Evolutionary conservation across 2,329 filamentous ascomycete genomes (phyloP).

Genomic region (Cucurbitaria berberidis): DNA sequence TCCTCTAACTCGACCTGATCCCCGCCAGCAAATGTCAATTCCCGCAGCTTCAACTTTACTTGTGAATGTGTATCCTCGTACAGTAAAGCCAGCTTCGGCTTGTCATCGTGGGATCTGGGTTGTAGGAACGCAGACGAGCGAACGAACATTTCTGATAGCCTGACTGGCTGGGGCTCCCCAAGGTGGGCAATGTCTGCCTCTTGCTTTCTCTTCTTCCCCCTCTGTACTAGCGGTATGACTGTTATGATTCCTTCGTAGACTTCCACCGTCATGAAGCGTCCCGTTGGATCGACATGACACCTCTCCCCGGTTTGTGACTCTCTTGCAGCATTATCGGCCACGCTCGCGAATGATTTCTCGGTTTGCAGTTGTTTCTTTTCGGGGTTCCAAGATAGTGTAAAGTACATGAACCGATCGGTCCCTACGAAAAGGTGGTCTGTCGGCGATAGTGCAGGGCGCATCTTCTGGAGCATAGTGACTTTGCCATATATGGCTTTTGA

Average conservation of each 20-base stretch:
- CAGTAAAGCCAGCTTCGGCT: slow-evolving; percentile 68
- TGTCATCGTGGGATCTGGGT: slow-evolving; percentile 55
- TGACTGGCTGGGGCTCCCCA: slow-evolving; percentile 65
- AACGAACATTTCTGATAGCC: slow-evolving; percentile 71
- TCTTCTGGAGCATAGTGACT: slow-evolving; percentile 81
- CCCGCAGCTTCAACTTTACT: slow-evolving; percentile 61
- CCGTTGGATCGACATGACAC: slow-evolving; percentile 82
- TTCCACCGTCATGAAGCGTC: slow-evolving; percentile 70
- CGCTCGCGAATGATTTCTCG: slow-evolving; percentile 64
- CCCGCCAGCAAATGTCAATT: slow-evolving; percentile 59
- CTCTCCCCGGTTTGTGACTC: slow-evolving; percentile 84
- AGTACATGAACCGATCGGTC: slow-evolving; percentile 88
- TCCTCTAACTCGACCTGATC: slow-evolving; percentile 62
- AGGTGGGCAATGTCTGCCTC: slow-evolving; percentile 62
- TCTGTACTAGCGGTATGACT: slow-evolving; percentile 65
- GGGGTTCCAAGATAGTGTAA: slow-evolving; percentile 83
- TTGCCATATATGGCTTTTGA: slow-evolving; percentile 82
- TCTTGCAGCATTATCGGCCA: slow-evolving; percentile 66
- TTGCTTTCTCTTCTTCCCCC: slow-evolving; percentile 57
- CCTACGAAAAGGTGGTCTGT: slow-evolving; percentile 91
- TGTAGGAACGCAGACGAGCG: slow-evolving; percentile 70
- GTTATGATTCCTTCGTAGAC: slow-evolving; percentile 72
- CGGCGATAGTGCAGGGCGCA: slow-evolving; percentile 74
- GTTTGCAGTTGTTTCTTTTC: slow-evolving; percentile 60
- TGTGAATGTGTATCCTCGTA: slow-evolving; percentile 67